A percentile compares a stretch with the other conserved stretches of the same genome.
Evolutionary conservation across 805 yeast species (phyloP).

Genomic region (Naumovozyma castellii): DNA sequence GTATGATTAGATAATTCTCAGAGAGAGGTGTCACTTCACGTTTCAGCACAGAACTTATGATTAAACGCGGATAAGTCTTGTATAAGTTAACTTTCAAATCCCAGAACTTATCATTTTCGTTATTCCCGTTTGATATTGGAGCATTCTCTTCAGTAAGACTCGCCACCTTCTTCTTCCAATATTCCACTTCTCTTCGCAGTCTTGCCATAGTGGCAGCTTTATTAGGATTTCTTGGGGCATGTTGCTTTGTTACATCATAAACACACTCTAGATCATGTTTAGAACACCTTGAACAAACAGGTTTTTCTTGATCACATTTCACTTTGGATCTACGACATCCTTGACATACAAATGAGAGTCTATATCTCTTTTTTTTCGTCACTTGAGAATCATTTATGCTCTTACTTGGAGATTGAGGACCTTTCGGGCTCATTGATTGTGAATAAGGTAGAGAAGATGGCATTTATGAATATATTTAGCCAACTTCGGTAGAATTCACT

Average conservation of each 20-base stretch:
- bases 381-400: not conserved
- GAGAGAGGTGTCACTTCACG: slow-evolving; percentile 27
- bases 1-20: slow-evolving; percentile 23
- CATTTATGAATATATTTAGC: too few species aligned
- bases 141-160: slow-evolving; percentile 6
- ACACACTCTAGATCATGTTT: slow-evolving; percentile 21
- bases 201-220: slow-evolving; percentile 26
- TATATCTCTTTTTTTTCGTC: slow-evolving; percentile 18
- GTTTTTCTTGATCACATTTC: slow-evolving; percentile 28
- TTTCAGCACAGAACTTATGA: slow-evolving; percentile 22
- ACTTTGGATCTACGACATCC: slow-evolving; percentile 28
- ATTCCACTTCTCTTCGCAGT: slow-evolving; percentile 25
- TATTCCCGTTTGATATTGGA: too few species aligned
- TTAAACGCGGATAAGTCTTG: slow-evolving; percentile 18
- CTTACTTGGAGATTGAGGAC: too few species aligned
- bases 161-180: slow-evolving; percentile 25
- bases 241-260: slow-evolving; percentile 27
- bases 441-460: too few species aligned
- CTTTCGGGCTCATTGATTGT: too few species aligned
- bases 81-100: slow-evolving; percentile 14
- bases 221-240: slow-evolving; percentile 26
- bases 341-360: slow-evolving; percentile 29
- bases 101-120: not conserved
- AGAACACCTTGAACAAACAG: slow-evolving; percentile 25
- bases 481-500: too few species aligned